phyloP scores from a whole-genome alignment of 495 filamentous ascomycete species.

The Lepraria neglecta region DNA sequence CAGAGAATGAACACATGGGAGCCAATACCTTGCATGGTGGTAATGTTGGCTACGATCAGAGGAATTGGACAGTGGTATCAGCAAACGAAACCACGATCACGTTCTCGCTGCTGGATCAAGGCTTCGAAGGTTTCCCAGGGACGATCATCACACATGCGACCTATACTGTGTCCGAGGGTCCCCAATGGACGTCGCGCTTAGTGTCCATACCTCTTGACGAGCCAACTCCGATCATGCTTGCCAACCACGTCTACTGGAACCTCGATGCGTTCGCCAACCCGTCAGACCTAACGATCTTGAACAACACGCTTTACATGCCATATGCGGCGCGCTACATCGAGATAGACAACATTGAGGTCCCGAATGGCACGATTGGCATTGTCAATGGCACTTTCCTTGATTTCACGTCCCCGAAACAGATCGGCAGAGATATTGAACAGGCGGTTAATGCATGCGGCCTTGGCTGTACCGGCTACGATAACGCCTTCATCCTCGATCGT shows the following conservation, averaged over 20 bases:
- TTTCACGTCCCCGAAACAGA: constrained; percentile 69
- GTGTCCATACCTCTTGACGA: constrained; percentile 68
- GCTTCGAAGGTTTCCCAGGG: constrained; percentile 71
- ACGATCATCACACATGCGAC: constrained; percentile 72
- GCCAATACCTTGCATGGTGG: constrained; percentile 75
- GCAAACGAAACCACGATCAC: constrained; percentile 62
- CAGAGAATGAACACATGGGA: constrained; percentile 65
- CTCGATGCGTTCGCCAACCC: constrained; percentile 68
- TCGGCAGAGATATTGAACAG: constrained; percentile 59
- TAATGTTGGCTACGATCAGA: constrained; percentile 71
- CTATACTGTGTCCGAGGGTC: constrained; percentile 53
- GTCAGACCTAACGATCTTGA: constrained; percentile 56
- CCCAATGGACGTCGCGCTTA: constrained; percentile 43
- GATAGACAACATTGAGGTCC: constrained; percentile 71
- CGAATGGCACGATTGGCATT: constrained; percentile 64
- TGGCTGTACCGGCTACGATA: constrained; percentile 72
- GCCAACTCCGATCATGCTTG: constrained; percentile 74
- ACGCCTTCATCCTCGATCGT: constrained; percentile 64
- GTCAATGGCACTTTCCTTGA: constrained; percentile 62
- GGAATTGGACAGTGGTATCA: constrained; percentile 71
- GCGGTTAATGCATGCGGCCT: constrained; percentile 61
- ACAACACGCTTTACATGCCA: constrained; percentile 67
- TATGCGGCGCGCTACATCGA: constrained; percentile 61
- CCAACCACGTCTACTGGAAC: constrained; percentile 85
- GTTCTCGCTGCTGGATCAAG: constrained; percentile 71